Percentiles rank a stretch among this genome's conserved stretches.
Conservation (phyloP, 495 filamentous ascomycete species). For the Podospora didyma region DNA sequence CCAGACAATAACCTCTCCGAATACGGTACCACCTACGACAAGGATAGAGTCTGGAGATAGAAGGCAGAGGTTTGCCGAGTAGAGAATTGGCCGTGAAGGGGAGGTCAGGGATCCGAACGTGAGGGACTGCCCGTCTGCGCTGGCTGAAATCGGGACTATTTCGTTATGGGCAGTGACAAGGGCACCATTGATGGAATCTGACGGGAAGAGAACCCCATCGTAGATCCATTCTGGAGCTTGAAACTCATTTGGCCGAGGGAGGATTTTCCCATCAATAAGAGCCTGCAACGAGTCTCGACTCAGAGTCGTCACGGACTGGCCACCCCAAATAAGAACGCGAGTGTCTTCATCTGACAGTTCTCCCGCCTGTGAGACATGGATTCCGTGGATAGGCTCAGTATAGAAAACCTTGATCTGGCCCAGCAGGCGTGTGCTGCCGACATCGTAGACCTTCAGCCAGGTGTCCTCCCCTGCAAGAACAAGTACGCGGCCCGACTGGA, state of each 20-base stretch:
- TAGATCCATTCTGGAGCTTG: constrained; percentile 77
- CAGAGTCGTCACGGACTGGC: constrained; percentile 31
- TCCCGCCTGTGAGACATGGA: constrained; percentile 35
- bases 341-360: background rate
- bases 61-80: constrained; percentile 70
- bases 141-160: constrained; percentile 37
- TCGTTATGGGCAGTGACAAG: constrained; percentile 87
- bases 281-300: constrained; percentile 17
- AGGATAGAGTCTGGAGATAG: constrained; percentile 56
- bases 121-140: constrained; percentile 13
- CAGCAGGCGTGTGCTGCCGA: constrained; percentile 30
- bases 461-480: constrained; percentile 74
- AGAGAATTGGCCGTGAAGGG: constrained; percentile 81
- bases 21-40: constrained; percentile 84
- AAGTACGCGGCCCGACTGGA: constrained; percentile 28
- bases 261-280: constrained; percentile 17
- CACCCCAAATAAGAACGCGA: constrained; percentile 55
- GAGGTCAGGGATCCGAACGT: constrained; percentile 47
- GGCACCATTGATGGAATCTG: constrained; percentile 24
- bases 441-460: constrained; percentile 59
- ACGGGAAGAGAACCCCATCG: constrained; percentile 57
- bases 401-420: constrained; percentile 50
- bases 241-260: constrained; percentile 5
- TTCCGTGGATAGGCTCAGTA: constrained; percentile 66
- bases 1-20: constrained; percentile 91